Base-by-base conservation (phyloP, 2,329 filamentous ascomycete genomes). In the Colletotrichum lindemuthianum region DNA sequence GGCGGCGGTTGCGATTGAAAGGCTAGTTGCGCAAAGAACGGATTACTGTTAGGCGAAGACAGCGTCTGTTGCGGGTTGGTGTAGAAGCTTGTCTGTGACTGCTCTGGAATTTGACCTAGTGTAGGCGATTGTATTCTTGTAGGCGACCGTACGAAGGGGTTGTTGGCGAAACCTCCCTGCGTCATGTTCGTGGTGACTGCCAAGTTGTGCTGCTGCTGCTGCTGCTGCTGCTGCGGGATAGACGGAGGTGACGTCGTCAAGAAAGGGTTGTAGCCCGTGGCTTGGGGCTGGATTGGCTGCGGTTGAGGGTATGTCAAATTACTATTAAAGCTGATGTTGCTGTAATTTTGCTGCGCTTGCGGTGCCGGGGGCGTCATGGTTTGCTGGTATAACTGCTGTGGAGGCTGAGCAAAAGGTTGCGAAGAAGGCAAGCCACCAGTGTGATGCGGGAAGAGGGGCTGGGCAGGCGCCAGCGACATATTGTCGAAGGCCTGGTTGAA, bases 401-500 rank as follows among this genome's bases (percentile, higher is more conserved):
- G 78, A 33, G 61, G 51, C 41, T 64, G 63, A 12, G 79, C 69
- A 34, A 68, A 66, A 41, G 80, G 72, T 69, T 80, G 82, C 13
- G 76, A 75, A 67, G 75, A 77, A 67, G 77, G 78, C 69, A 84
- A 68, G 24, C 87, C 91, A 58, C 91, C 91, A 1, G 92, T 94
- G 58, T 90, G 88, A 71, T 93, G 88, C 8, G 92, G 90, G 73
- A 94, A 93, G 36, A 93, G 80, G 41, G 87, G 86, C 69, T 88
- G 87, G 44, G 76, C 71, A 10, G 77, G 75, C 32, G 87, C 87
- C 2, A 97, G 79, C 41, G 92, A 88, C 76, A 97, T 84, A 67
- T 86, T 88, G 72, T 94, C 90, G 72, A 97, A 91, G 1, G 91
- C 88, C 70, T 91, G 87, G 67, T 88, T 87, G 15, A 93, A 76